Evolutionary conservation across 2,329 filamentous ascomycete species (phyloP), one percentile per base, ranked within the genome.

Genomic region (Epichloe aotearoae): DNA sequence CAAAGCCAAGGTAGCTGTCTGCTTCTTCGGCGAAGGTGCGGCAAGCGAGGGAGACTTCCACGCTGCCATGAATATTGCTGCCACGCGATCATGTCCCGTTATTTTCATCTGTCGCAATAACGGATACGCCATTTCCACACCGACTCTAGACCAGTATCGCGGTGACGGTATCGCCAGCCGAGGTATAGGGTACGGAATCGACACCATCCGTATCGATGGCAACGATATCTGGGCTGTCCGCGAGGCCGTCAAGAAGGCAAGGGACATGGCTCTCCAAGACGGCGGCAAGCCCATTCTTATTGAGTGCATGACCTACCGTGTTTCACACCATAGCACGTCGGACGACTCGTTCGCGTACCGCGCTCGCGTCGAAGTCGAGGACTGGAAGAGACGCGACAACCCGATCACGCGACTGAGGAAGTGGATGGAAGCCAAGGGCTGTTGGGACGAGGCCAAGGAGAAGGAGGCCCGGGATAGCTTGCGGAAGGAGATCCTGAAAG

Each of bases 341-440:
- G 93, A 98, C 63, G 93, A 98, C 69, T 93, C 86, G 26, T 98
- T 96, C 62, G 93, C 93, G 0, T 98, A 98, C 70, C 85, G 93
- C 8, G 89, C 90, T 1, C 82, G 85, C 26, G 83, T 96, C 1
- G 93, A 98, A 63, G 93, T 98, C 66, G 88, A 95, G 64, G 88
- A 95, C 64, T 95, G 89, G 89, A 95, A 94, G 67, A 76, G 88
- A 0, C 75, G 89, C 12, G 90, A 95, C 62, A 95, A 95, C 61
- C 89, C 89, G 2, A 84, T 95, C 47, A 88, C 86, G 2, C 77
- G 89, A 12, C 64, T 95, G 51, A 77, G 90, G 20, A 95, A 95
- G 71, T 98, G 88, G 79, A 82, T 98, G 70, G 91, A 98, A 68
- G 76, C 79, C 8, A 80, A 83, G 58, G 82, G 82, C 0, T 73